Percentiles rank a stretch among this genome's conserved stretches.
phyloP scores from a whole-genome alignment of 2,329 filamentous ascomycete species.

The Remersonia thermophila region DNA sequence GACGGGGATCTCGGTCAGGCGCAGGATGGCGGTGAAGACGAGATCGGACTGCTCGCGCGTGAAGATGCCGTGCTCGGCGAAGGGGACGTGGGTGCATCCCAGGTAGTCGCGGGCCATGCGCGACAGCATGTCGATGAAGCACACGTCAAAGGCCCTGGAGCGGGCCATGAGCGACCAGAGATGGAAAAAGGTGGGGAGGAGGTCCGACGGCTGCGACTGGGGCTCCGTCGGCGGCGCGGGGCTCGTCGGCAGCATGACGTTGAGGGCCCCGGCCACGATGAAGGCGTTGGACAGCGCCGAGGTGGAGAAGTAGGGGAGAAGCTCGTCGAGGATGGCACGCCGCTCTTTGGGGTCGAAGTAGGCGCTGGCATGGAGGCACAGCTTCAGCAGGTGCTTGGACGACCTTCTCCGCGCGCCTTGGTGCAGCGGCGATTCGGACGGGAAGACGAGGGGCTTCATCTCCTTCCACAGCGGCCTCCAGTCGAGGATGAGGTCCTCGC shows the following conservation, averaged over 20 bases:
- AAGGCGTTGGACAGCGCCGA: constrained; percentile 88
- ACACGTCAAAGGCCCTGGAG: constrained; percentile 75
- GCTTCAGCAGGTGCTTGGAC: constrained; percentile 62
- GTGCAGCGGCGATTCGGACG: constrained; percentile 63
- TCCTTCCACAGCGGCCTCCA: constrained; percentile 92
- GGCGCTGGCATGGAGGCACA: constrained; percentile 78
- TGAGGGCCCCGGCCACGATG: constrained; percentile 79
- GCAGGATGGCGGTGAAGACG: constrained; percentile 82
- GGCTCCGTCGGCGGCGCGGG: constrained; percentile 58
- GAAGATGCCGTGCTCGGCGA: constrained; percentile 80
- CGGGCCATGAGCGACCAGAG: constrained; percentile 88
- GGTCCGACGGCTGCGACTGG: constrained; percentile 75
- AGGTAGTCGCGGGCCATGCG: constrained; percentile 76
- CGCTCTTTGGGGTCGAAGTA: constrained; percentile 88
- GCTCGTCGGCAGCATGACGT: constrained; percentile 75
- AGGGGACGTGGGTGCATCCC: constrained; percentile 60
- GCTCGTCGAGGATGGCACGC: constrained; percentile 66
- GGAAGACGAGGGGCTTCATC: constrained; percentile 79
- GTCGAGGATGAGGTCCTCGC: constrained; percentile 80
- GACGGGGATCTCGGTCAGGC: constrained; percentile 88
- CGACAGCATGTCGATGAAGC: constrained; percentile 82
- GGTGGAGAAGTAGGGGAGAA: constrained; percentile 80
- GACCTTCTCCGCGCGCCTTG: constrained; percentile 43
- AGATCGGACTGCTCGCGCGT: constrained; percentile 82
- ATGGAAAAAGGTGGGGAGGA: constrained; percentile 90